These are phyloP conservation scores for Neofusicoccum laricinum DNA, from an alignment of 2,329 filamentous ascomycete genomes.

Conservation along the genomic window DNA sequence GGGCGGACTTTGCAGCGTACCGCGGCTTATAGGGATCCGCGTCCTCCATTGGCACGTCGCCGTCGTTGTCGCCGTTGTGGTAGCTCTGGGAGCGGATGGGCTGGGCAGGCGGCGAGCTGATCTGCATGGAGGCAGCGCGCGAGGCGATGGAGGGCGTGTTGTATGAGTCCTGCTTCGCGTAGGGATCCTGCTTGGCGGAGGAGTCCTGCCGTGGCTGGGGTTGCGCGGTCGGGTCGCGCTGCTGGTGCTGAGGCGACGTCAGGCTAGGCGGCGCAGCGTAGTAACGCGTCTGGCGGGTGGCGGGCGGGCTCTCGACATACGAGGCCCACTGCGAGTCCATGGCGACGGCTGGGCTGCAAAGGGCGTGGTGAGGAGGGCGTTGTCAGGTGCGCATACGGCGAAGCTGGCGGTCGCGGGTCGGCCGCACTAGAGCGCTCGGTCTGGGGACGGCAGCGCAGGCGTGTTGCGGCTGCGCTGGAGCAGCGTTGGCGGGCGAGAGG, in stretches of 20 bases:
- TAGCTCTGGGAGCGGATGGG: constrained; percentile 33
- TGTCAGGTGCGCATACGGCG: constrained; percentile 15
- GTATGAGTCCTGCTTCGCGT: constrained; percentile 34
- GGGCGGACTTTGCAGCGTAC: constrained; percentile 71
- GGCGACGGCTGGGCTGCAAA: constrained; percentile 10
- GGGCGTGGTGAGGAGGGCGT: constrained; percentile 11
- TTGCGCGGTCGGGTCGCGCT: constrained; percentile 30
- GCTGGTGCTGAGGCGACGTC: constrained; percentile 30
- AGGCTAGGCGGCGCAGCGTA: constrained; percentile 28
- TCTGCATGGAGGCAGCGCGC: constrained; percentile 35
- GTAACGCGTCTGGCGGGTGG: constrained; percentile 26
- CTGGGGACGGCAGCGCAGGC: background rate
- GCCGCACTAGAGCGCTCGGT: background rate
- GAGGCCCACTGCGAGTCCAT: constrained; percentile 18
- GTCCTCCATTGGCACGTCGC: constrained; percentile 72
- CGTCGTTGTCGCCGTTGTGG: constrained; percentile 40
- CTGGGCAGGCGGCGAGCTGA: constrained; percentile 32
- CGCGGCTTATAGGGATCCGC: constrained; percentile 83
- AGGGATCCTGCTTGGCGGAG: background rate
- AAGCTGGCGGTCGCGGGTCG: background rate
- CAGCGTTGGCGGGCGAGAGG: background rate
- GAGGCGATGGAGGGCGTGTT: constrained; percentile 32
- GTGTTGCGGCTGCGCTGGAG: background rate
- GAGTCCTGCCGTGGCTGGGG: constrained; percentile 22
- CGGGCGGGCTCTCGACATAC: constrained; percentile 21